Percentiles rank a stretch among this genome's conserved stretches.
These are phyloP conservation scores for Jaapia argillacea DNA, from an alignment of 768 basidiomycete genomes.

Conservation along the genomic window DNA sequence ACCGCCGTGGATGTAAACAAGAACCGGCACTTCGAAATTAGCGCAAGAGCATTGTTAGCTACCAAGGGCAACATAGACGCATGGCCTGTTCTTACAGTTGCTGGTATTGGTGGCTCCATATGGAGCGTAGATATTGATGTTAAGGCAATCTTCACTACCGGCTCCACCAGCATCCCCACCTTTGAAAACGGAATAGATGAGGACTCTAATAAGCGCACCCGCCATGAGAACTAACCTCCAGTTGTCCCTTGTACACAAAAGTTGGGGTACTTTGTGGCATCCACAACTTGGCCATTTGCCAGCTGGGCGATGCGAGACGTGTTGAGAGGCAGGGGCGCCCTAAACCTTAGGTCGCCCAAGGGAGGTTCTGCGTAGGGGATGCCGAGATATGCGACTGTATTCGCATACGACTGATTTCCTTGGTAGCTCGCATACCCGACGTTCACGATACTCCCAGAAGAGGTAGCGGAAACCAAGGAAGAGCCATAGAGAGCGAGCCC, in stretches of 20 bases:
- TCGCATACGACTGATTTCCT: neutral
- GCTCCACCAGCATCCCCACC: conserved; percentile 9
- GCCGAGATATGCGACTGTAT: conserved; percentile 12
- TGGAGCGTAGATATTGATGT: conserved; percentile 57
- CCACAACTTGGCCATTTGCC: conserved; percentile 28
- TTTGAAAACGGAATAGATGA: neutral
- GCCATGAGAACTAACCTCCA: conserved; percentile 20
- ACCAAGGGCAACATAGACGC: too few species aligned
- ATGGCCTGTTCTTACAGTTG: conserved; percentile 13
- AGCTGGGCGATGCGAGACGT: conserved; percentile 18
- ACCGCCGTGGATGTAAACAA: conserved; percentile 33
- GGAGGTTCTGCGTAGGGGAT: conserved; percentile 50
- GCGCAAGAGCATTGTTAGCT: too few species aligned
- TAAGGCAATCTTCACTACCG: conserved; percentile 58
- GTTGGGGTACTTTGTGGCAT: conserved; percentile 42
- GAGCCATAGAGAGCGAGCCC: too few species aligned
- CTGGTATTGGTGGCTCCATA: conserved; percentile 32
- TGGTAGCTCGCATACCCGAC: neutral
- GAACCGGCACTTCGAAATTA: conserved; percentile 25
- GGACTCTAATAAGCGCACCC: neutral
- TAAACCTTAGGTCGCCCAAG: conserved; percentile 33
- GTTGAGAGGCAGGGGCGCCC: conserved; percentile 27
- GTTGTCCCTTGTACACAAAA: conserved; percentile 53
- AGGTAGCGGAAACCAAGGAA: too few species aligned
- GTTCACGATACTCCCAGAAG: neutral